A percentile compares a stretch with the other conserved stretches of the same genome.
These are phyloP conservation scores for Colletotrichum trifolii DNA, from an alignment of 2,329 filamentous ascomycete genomes.

Conservation along the genomic window DNA sequence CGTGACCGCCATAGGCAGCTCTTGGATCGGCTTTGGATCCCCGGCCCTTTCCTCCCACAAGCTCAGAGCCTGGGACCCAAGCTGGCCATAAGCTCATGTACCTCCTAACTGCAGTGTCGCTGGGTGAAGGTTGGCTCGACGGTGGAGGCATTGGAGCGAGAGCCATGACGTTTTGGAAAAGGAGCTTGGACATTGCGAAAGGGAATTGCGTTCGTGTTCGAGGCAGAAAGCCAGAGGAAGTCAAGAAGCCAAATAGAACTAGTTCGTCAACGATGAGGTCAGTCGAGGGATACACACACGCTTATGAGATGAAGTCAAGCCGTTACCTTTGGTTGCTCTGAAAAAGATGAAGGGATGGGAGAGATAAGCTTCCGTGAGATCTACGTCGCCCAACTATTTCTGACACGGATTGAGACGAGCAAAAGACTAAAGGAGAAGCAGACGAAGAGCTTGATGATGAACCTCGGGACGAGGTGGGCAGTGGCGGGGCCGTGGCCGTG, in stretches of 20 bases:
- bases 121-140: background rate
- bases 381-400: constrained; percentile 10
- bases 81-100: constrained; percentile 35
- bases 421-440: background rate
- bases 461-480: constrained; percentile 33
- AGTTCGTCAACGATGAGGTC: background rate
- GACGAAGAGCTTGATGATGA: constrained; percentile 19
- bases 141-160: constrained; percentile 15
- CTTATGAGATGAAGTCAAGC: constrained; percentile 15
- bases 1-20: constrained; percentile 51
- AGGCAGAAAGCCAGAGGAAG: background rate
- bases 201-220: background rate
- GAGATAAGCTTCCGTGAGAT: constrained; percentile 4
- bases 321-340: constrained; percentile 2
- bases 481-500: constrained; percentile 29
- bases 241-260: background rate
- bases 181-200: constrained; percentile 26
- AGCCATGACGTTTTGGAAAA: constrained; percentile 32
- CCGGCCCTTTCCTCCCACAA: constrained; percentile 24
- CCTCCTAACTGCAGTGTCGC: constrained; percentile 11
- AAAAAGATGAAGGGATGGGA: constrained; percentile 13
- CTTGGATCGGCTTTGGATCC: constrained; percentile 30
- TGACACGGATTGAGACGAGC: background rate
- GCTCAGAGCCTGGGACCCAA: constrained; percentile 33
- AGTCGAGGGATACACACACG: background rate